Conservation (phyloP, 257 asterid genomes). For the Solanum lycopersicoides region DNA sequence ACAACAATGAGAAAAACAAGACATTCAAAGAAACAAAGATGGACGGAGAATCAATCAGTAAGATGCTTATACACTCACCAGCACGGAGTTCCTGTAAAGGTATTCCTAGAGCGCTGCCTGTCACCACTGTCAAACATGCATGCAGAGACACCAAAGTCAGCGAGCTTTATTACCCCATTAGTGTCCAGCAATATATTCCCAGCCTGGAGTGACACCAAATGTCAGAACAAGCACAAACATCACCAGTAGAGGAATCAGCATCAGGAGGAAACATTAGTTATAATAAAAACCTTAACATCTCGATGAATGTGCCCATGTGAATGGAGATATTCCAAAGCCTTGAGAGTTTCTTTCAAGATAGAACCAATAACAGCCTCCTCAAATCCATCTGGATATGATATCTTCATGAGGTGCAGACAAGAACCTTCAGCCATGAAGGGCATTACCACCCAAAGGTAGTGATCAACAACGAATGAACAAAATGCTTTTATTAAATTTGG, state of each 20-base stretch:
- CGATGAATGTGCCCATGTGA: constrained; percentile 95
- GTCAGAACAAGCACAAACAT: neutral
- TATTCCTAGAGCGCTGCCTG: constrained; percentile 93
- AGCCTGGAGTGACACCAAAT: constrained; percentile 47
- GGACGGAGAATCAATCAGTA: neutral
- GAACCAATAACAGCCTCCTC: constrained; percentile 88
- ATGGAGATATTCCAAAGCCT: constrained; percentile 96
- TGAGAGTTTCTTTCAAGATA: constrained; percentile 90
- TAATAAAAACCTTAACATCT: constrained; percentile 69
- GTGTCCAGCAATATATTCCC: constrained; percentile 90
- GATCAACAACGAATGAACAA: constrained; percentile 94
- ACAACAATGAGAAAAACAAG: constrained; percentile 1
- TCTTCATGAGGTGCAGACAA: constrained; percentile 95
- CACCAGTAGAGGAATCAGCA: neutral
- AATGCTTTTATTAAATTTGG: constrained; percentile 80
- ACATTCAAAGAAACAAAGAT: neutral
- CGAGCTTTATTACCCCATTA: constrained; percentile 88
- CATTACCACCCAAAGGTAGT: constrained; percentile 97
- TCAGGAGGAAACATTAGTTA: constrained; percentile 1
- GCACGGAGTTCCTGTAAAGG: constrained; percentile 99
- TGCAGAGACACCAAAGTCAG: constrained; percentile 97
- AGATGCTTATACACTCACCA: constrained; percentile 39
- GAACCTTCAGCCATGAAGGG: constrained; percentile 99
- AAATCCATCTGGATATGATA: constrained; percentile 91
- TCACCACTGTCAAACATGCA: constrained; percentile 96